Base-by-base conservation (phyloP, 208 protist species). In the Trypanosoma rangeli region DNA sequence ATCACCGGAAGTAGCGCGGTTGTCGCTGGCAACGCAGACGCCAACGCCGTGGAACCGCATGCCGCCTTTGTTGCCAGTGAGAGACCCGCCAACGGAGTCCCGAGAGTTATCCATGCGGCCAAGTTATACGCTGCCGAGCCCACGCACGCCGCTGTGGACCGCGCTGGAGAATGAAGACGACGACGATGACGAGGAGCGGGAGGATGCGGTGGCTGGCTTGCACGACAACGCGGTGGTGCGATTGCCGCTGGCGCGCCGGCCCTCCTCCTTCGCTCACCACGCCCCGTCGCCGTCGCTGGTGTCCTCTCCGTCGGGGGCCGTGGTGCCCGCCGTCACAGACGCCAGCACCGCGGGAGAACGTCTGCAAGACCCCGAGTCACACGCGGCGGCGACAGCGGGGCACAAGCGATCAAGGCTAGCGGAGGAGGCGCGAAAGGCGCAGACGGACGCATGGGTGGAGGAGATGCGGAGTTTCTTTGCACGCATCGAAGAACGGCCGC, bases 21-120 rank as follows among this genome's bases (percentile, higher is more conserved):
- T 68, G 39, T 48, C 65, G 18, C 56, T 53, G 42, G 52, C 46
- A 22, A 52, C 24, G 29, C 33, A 7, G n/a, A 64, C 63, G 15
- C 63, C 71, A 3, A 61, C 56, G 70, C 64, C 71, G 8, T 37
- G 48, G 48, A 20, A 49, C n/a, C 57, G 49, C 13, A 35, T 54
- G 64, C 37, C 5, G 2, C 54, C 16, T n/a, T 35, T 50, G 28
- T 28, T 74, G 28, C 61, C 29, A 56, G 12, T 35, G 28, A 64
- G 70, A 29, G 79, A 87, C 29, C 86, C 86, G 13, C 74, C 83
- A 52, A 92, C 83, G n/a, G 76, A 77, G 18, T 87, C 86, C n/a
- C 86, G 86, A 12, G 63, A 64, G 0, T 65, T 82, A 29, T 59
- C 79, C 28, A 56, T 80, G 22, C 70, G 75, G 70, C 72, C 71